A percentile compares a stretch with the other conserved stretches of the same genome.
Evolutionary conservation across 306 rosid genomes (phyloP).

Genomic region (Quercus alba): DNA sequence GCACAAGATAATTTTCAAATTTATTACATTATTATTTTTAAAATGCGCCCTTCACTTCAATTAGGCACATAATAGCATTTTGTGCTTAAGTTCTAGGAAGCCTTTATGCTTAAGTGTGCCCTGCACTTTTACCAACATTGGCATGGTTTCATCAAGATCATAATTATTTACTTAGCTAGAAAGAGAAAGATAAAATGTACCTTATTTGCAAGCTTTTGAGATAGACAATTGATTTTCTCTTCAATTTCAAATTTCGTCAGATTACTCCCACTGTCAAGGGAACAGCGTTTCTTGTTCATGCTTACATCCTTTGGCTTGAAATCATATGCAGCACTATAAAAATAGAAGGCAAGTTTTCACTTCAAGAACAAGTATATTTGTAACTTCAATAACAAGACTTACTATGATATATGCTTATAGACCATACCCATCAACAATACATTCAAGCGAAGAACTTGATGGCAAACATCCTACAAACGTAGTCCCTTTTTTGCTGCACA

Average conservation of each 20-base stretch:
- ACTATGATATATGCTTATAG: not conserved
- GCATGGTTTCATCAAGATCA: not conserved
- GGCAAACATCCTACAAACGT: conserved; percentile 31
- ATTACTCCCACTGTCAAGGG: conserved; percentile 47
- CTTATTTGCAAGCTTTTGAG: conserved; percentile 57
- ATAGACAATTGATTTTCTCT: conserved; percentile 61
- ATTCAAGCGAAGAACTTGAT: conserved; percentile 43
- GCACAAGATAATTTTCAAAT: no score
- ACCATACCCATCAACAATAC: conserved; percentile 51
- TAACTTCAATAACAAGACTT: not conserved
- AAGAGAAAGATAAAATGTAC: conserved; percentile 27
- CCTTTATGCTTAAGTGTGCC: no score
- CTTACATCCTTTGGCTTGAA: conserved; percentile 76
- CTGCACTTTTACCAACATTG: no score
- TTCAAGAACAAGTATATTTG: not conserved
- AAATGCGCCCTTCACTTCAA: no score
- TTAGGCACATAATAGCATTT: no score
- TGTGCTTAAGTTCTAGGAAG: no score
- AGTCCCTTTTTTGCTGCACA: conserved; percentile 33
- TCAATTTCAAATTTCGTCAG: conserved; percentile 55
- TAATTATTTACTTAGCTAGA: not conserved
- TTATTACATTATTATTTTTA: no score
- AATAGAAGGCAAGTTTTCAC: conserved; percentile 13
- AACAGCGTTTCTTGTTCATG: conserved; percentile 38
- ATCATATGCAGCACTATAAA: conserved; percentile 62